phyloP scores from a whole-genome alignment of 2,329 filamentous ascomycete genomes.

The Alternaria angustiovoidea region DNA sequence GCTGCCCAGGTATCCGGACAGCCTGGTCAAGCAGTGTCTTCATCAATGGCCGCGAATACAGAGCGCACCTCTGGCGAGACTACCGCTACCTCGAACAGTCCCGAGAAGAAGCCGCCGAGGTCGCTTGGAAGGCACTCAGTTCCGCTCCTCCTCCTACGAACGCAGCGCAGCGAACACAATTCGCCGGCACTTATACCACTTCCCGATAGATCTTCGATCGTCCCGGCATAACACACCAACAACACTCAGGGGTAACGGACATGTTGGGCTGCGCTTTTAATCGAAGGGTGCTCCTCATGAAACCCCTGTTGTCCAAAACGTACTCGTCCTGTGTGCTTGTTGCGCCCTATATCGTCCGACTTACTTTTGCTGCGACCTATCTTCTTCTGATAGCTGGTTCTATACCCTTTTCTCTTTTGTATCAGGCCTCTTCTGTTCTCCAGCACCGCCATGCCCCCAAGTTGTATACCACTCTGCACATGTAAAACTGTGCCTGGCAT shows the following conservation, averaged over 20 bases:
- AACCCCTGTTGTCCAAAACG: neutral
- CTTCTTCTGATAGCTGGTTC: conserved; percentile 14
- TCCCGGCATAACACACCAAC: neutral
- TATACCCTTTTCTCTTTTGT: conserved; percentile 17
- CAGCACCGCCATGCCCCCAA: neutral
- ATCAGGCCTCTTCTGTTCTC: conserved; percentile 1
- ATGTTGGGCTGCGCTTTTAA: neutral
- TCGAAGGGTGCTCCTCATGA: neutral
- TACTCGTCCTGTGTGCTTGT: neutral
- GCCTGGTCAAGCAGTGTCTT: conserved; percentile 49
- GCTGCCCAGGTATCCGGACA: conserved; percentile 41
- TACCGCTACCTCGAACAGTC: conserved; percentile 49
- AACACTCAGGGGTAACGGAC: conserved; percentile 1
- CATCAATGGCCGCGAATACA: conserved; percentile 45
- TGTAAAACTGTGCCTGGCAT: neutral
- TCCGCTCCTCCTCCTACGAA: conserved; percentile 20
- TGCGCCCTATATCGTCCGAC: neutral
- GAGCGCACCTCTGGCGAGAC: conserved; percentile 47
- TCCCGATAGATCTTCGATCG: conserved; percentile 24
- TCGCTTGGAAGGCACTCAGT: conserved; percentile 44
- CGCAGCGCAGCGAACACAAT: conserved; percentile 25
- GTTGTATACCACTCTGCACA: neutral
- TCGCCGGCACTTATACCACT: conserved; percentile 29
- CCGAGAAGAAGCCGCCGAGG: conserved; percentile 48
- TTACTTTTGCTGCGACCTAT: conserved; percentile 11